These are phyloP conservation scores for Apium graveolens DNA, from an alignment of 129 eudicot species.

Conservation along the genomic window DNA sequence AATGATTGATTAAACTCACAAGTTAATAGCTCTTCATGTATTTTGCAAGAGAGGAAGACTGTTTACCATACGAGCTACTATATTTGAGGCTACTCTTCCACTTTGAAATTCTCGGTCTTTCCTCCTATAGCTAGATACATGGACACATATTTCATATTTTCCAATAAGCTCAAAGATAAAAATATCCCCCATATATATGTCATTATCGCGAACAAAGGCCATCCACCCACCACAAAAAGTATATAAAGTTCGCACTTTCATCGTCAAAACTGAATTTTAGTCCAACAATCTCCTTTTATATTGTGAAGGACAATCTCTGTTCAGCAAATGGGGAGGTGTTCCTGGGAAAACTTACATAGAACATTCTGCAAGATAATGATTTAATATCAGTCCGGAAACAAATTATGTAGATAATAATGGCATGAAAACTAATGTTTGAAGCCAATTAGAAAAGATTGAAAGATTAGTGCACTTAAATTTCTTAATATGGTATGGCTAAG, in stretches of 20 bases:
- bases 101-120: slow-evolving; percentile 26
- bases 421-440: background rate
- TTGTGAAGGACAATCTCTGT: slow-evolving; percentile 65
- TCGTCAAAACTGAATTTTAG: slow-evolving; percentile 56
- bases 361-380: slow-evolving; percentile 39
- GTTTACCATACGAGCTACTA: slow-evolving; percentile 19
- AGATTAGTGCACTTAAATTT: background rate
- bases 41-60: slow-evolving; percentile 11
- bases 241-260: slow-evolving; percentile 60
- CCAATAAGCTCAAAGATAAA: slow-evolving; percentile 89
- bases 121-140: slow-evolving; percentile 45
- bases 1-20: background rate
- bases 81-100: slow-evolving; percentile 31
- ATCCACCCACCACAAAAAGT: slow-evolving; percentile 95
- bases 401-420: background rate
- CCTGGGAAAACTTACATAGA: slow-evolving; percentile 62
- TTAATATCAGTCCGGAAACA: slow-evolving; percentile 8
- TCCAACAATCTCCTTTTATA: slow-evolving; percentile 71
- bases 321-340: slow-evolving; percentile 59
- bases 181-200: slow-evolving; percentile 67
- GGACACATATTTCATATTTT: slow-evolving; percentile 66
- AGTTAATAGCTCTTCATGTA: background rate
- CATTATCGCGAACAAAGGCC: slow-evolving; percentile 85
- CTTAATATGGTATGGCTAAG: background rate
- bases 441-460: background rate